Evolutionary conservation across 2,329 filamentous ascomycete genomes (phyloP).

Genomic region (Mycosphaerella arachidis): DNA sequence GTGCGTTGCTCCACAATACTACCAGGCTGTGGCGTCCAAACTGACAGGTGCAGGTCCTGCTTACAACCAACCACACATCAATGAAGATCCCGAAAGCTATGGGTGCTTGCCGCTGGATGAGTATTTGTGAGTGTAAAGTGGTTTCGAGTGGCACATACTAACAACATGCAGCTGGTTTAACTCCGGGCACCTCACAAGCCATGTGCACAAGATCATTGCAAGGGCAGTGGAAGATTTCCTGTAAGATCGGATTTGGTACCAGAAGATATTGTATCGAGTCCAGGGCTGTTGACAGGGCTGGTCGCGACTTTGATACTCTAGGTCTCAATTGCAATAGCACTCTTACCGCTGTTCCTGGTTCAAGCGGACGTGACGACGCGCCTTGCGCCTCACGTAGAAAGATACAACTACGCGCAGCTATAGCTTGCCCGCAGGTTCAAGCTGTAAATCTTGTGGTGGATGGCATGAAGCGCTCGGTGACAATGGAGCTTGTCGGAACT

Average conservation of each 20-base stretch:
- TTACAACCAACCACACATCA: constrained; percentile 46
- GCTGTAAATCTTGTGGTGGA: neutral
- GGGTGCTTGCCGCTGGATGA: constrained; percentile 36
- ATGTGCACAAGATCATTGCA: neutral
- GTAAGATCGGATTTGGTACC: too few relatives aligned
- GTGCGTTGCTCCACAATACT: constrained; percentile 16
- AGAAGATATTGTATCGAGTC: too few relatives aligned
- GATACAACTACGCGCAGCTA: too few relatives aligned
- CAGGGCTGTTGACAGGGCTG: too few relatives aligned
- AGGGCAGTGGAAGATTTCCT: neutral
- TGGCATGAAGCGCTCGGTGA: neutral
- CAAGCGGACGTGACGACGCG: too few relatives aligned
- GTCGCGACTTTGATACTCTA: too few relatives aligned
- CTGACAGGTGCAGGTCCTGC: constrained; percentile 15
- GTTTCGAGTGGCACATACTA: neutral
- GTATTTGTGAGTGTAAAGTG: neutral
- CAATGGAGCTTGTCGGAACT: too few relatives aligned
- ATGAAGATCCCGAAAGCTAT: constrained; percentile 41
- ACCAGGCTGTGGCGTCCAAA: neutral
- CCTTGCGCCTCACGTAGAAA: too few relatives aligned
- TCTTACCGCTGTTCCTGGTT: too few relatives aligned
- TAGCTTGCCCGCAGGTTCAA: neutral
- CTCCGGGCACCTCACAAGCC: neutral
- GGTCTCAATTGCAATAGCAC: too few relatives aligned
- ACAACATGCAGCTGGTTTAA: neutral